These are phyloP conservation scores for Leccinum griseonigrum DNA, from an alignment of 1,284 basidiomycete genomes.

Conservation along the genomic window DNA sequence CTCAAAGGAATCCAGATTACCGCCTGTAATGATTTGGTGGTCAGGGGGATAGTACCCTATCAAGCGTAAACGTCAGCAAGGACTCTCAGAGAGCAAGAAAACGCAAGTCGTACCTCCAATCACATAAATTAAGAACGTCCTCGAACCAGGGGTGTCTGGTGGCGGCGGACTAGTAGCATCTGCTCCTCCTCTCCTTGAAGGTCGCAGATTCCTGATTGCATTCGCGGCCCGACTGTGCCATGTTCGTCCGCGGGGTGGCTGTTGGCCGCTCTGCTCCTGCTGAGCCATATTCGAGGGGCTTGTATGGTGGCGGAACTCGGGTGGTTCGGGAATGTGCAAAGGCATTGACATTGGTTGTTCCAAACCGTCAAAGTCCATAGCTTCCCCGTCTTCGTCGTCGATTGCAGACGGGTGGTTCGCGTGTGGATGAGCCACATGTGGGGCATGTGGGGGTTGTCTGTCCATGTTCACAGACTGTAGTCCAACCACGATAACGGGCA, in stretches of 20 bases:
- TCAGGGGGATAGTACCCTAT: constrained; percentile 83
- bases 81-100: neutral
- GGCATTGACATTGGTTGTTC: constrained; percentile 27
- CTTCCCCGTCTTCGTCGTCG: constrained; percentile 29
- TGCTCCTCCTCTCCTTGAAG: constrained; percentile 36
- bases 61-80: constrained; percentile 8
- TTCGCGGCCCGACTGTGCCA: constrained; percentile 55
- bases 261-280: constrained; percentile 23
- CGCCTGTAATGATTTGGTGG: constrained; percentile 79
- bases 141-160: constrained; percentile 46
- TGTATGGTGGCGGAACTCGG: constrained; percentile 19
- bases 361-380: constrained; percentile 25
- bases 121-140: constrained; percentile 80
- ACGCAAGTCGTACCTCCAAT: constrained; percentile 56
- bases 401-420: constrained; percentile 10
- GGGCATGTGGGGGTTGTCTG: constrained; percentile 28
- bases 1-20: constrained; percentile 75
- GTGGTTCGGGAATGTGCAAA: constrained; percentile 28
- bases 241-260: constrained; percentile 28
- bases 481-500: constrained; percentile 79
- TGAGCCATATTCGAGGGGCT: constrained; percentile 11
- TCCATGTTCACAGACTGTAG: constrained; percentile 66
- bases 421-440: constrained; percentile 18
- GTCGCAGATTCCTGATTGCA: constrained; percentile 53
- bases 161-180: constrained; percentile 24